Base-by-base conservation (phyloP, 441 rosid genomes). In the Euphorbia schlechtendalii region DNA sequence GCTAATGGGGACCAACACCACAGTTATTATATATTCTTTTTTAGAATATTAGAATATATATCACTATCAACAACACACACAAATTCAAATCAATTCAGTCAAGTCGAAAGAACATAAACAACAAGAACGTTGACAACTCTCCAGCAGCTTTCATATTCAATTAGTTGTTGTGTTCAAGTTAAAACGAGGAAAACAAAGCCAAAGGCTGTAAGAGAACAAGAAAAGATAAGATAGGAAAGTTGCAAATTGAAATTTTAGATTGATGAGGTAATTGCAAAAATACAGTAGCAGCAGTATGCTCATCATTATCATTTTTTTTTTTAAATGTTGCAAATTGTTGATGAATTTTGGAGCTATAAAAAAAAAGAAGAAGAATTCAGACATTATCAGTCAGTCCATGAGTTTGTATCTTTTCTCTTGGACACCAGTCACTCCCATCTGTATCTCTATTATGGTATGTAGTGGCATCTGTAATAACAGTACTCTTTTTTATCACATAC, bases 401-500 rank as follows among this genome's bases (percentile, higher is more conserved):
- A 94, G 98, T 72, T 91, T 91, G 81, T 91, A 91, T 69, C 97
- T 81, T 80, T 94, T 91, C 86, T 91, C 98, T 73, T 94, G 98
- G 63, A 95, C 97, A 8, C 99, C 99, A 0, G 99, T 77, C 56
- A 92, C 99, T 70, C 99, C 99, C 97, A 95, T 94, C 68, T 94
- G 98, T 81, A 91, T 94, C 86, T 94, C 98, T 73, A 94, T 94
- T 71, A 94, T 94, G 0, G 99, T 91, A 76, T 94, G 99, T 51
- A 91, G 96, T 8, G 99, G 99, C 78, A 85, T 79, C 99, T 94
- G 91, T 73, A 46, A 71, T 0, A 30, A 68, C 24, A 12, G 3
- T 14, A 51, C 49, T 27, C 11, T 14, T 43, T 6, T 48, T 25
- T 21, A 22, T 57, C 20, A 67, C n/a, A n/a, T n/a, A n/a, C n/a